phyloP scores from a whole-genome alignment of 2,329 filamentous ascomycete genomes.

The Stachybotrys elegans region DNA sequence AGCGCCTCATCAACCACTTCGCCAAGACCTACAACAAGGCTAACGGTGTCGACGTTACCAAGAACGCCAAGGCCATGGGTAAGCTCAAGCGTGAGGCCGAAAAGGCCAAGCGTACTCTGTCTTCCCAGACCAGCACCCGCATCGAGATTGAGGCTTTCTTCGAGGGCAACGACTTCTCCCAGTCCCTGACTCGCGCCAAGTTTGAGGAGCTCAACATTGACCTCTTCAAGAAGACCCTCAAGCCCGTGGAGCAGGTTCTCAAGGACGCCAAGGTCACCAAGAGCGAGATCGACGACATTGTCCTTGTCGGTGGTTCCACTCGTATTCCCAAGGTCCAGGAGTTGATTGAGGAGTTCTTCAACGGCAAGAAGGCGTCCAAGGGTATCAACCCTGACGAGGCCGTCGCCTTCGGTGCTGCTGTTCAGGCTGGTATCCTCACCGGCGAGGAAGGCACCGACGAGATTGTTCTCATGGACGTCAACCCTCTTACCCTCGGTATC shows the following conservation, averaged over 20 bases:
- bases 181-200: constrained; percentile 97
- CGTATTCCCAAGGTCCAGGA: constrained; percentile 97
- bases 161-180: constrained; percentile 95
- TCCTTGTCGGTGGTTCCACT: constrained; percentile 95
- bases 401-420: constrained; percentile 94
- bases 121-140: constrained; percentile 85
- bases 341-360: constrained; percentile 94
- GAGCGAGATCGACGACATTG: constrained; percentile 90
- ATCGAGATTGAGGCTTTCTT: constrained; percentile 98
- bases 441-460: constrained; percentile 78
- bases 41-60: constrained; percentile 84
- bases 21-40: constrained; percentile 99
- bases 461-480: constrained; percentile 93
- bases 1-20: constrained; percentile 94
- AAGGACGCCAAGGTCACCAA: constrained; percentile 99
- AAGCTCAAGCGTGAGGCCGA: constrained; percentile 99
- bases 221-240: constrained; percentile 98
- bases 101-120: constrained; percentile 98
- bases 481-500: constrained; percentile 92
- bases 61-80: constrained; percentile 96
- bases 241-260: constrained; percentile 97
- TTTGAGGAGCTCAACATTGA: constrained; percentile 99
- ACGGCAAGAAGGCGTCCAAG: constrained; percentile 96
- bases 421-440: constrained; percentile 92
- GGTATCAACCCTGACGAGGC: constrained; percentile 99